Conservation (phyloP, 2,329 filamentous ascomycete species). For the Bertia moriformis region DNA sequence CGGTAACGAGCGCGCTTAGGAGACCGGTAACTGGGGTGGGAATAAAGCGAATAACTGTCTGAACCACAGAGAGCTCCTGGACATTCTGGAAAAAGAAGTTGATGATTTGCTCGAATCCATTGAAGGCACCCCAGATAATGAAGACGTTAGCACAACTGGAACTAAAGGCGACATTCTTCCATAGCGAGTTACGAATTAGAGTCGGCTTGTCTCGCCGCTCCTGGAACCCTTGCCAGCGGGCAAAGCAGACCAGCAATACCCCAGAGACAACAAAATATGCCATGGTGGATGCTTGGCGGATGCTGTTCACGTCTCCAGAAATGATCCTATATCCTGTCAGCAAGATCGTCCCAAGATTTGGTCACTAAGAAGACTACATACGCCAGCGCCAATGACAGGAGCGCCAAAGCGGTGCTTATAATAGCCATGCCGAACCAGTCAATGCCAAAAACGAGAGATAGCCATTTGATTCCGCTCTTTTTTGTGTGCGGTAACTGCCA, state of each 20-base stretch:
- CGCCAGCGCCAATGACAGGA: not conserved
- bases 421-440: not conserved
- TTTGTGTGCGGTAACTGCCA: not conserved
- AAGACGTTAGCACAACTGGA: not conserved
- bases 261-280: not conserved
- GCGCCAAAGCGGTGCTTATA: not conserved
- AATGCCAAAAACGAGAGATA: no score
- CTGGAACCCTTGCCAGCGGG: not conserved
- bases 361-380: not conserved
- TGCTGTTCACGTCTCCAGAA: not conserved
- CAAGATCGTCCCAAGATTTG: not conserved
- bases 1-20: slow-evolving; percentile 25
- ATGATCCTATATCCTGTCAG: not conserved
- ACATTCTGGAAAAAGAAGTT: not conserved
- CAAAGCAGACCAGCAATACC: not conserved
- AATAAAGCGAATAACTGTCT: slow-evolving; percentile 21
- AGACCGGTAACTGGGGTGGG: slow-evolving; percentile 21
- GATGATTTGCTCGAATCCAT: not conserved
- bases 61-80: not conserved
- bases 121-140: not conserved
- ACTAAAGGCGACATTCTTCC: not conserved
- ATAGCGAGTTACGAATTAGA: not conserved
- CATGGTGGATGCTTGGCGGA: not conserved
- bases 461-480: not conserved
- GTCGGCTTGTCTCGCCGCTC: not conserved